A percentile compares a stretch with the other conserved stretches of the same genome.
Conservation (phyloP, 2,329 filamentous ascomycete species). For the Aureobasidium sp. region DNA sequence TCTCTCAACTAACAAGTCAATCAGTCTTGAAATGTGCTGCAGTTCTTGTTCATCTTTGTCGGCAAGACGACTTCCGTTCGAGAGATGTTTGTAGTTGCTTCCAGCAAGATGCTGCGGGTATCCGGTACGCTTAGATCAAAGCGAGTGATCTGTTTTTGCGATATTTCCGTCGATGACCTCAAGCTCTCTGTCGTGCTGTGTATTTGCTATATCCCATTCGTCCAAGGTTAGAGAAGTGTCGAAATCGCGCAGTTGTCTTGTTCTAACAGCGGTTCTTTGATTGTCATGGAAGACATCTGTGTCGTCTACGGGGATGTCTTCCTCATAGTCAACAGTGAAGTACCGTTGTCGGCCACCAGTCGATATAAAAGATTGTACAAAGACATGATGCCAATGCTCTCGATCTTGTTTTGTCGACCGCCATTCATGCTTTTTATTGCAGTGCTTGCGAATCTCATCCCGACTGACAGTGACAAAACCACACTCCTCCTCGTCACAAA, state of each 20-base stretch:
- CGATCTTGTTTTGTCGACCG: background rate
- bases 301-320: background rate
- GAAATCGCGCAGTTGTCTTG: background rate
- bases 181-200: background rate
- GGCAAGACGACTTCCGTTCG: conserved; percentile 17
- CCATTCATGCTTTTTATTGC: background rate
- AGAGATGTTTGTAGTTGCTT: conserved; percentile 15
- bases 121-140: conserved; percentile 19
- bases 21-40: background rate
- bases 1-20: conserved; percentile 17
- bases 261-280: background rate
- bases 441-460: background rate
- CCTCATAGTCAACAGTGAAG: conserved; percentile 1
- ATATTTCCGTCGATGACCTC: background rate
- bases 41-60: conserved; percentile 15
- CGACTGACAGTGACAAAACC: background rate
- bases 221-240: background rate
- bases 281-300: background rate
- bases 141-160: conserved; percentile 12
- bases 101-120: conserved; percentile 17
- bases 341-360: background rate
- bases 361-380: background rate
- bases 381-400: background rate
- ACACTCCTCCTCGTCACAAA: background rate
- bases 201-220: background rate